Base-by-base conservation (phyloP, 192 early-diverging fungal genomes). In the Dissophora globulifera region DNA sequence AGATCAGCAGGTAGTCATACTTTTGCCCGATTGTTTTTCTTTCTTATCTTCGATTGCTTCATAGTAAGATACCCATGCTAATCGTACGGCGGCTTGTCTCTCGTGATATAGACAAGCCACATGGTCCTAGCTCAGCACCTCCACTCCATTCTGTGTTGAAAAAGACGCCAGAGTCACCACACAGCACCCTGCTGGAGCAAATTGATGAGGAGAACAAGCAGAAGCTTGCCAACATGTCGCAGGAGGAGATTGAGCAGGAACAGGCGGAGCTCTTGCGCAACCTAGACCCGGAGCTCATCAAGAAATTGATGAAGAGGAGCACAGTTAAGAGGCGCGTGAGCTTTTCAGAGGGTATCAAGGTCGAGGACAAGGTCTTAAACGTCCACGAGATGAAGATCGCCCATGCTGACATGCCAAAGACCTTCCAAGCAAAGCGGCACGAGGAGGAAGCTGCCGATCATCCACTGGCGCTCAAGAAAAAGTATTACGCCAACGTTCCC, bases 171-270 rank as follows among this genome's bases (percentile, higher is more conserved):
- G 71, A 81, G 30, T 50, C 65, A 8, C 54, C 59, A 30, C 60
- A 75, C 13, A 56, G 51, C 19, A 64, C 55, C 1, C 45, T 81
- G 17, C 54, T 62, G 68, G 47, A 89, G 50, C 83, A 81, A 46
- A 83, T 89, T 65, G 70, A 90, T 67, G 65, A 83, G 53, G 78
- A 88, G 52, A 87, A 90, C 61, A 43, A 69, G 4, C 27, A 56
- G n/a, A 72, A 69, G 11, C 54, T 93, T 11, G 62, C 70, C 29
- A 51, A 45, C 17, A 96, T 97, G 96, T 79, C 91, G 1, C 82
- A 78, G 25, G 72, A 82, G 9, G 93, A 96, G 38, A 91, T 95
- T 23, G 56, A 82, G 3, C 85, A 88, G 52, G 91, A 92, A 9
- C 84, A 86, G 8, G 80, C 74, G 16, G 90, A 94, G 50, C 86